These are phyloP conservation scores for Apiospora aurea DNA, from an alignment of 2,329 filamentous ascomycete genomes.

Conservation along the genomic window DNA sequence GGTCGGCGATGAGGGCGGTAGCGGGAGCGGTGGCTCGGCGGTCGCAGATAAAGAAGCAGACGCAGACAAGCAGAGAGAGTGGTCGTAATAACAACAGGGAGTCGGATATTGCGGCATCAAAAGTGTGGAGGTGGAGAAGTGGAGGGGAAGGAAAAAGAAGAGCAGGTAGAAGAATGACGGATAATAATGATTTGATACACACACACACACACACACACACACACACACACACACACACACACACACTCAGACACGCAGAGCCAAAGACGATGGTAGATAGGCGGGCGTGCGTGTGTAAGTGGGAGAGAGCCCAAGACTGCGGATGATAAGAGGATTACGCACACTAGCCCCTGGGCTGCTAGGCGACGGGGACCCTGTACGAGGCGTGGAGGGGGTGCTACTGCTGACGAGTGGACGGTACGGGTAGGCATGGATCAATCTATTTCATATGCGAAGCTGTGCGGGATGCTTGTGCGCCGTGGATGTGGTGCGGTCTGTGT, in stretches of 20 bases:
- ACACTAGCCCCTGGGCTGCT: not conserved
- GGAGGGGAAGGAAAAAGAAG: not conserved
- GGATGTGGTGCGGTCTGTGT: not conserved
- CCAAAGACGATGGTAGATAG: too few species aligned
- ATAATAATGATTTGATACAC: not conserved
- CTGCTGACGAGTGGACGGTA: not conserved
- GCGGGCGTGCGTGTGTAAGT: too few species aligned
- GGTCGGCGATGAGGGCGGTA: not conserved
- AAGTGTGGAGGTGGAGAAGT: conserved; percentile 24
- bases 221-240: too few species aligned
- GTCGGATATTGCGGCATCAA: conserved; percentile 24
- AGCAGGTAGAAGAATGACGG: not conserved
- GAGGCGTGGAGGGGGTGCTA: not conserved
- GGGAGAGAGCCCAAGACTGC: not conserved
- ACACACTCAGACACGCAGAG: too few species aligned
- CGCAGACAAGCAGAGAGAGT: not conserved
- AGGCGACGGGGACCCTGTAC: not conserved
- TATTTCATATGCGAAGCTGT: not conserved
- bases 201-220: too few species aligned
- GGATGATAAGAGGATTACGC: conserved; percentile 16
- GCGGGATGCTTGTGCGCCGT: not conserved
- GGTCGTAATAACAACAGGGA: conserved; percentile 23
- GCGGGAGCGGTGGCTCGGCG: not conserved
- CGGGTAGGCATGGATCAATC: not conserved
- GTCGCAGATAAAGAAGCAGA: conserved; percentile 1